phyloP scores from a whole-genome alignment of 1,139 yeast genomes.

The Protomyces lactucae-debilis region DNA sequence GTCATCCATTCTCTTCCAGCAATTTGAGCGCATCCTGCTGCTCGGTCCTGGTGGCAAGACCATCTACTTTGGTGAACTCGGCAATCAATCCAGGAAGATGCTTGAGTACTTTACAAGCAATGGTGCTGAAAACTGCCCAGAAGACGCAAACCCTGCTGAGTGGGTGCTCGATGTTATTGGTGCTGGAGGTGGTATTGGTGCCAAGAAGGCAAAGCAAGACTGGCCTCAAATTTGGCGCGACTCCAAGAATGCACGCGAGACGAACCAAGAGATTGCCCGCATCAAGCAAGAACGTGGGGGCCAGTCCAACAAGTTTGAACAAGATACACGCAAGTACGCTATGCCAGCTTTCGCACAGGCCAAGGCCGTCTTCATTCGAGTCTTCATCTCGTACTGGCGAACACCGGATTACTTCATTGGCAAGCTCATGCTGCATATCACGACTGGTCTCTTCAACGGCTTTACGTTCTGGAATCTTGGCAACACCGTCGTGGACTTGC shows the following conservation, averaged over 20 bases:
- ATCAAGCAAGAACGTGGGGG: background rate
- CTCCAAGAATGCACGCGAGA: slow-evolving; percentile 49
- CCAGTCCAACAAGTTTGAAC: background rate
- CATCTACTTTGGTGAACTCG: slow-evolving; percentile 76
- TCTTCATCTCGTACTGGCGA: slow-evolving; percentile 65
- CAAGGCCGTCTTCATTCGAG: slow-evolving; percentile 48
- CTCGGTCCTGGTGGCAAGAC: slow-evolving; percentile 71
- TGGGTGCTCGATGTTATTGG: slow-evolving; percentile 78
- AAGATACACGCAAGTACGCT: slow-evolving; percentile 37
- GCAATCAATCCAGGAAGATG: slow-evolving; percentile 55
- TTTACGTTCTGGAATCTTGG: slow-evolving; percentile 45
- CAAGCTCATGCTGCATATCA: slow-evolving; percentile 52
- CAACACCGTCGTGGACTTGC: slow-evolving; percentile 38
- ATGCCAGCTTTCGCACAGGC: slow-evolving; percentile 49
- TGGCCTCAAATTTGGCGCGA: slow-evolving; percentile 62
- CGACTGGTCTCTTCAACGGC: slow-evolving; percentile 51
- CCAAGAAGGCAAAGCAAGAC: slow-evolving; percentile 59
- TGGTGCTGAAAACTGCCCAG: slow-evolving; percentile 64
- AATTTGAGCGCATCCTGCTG: slow-evolving; percentile 68
- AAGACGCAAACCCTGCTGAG: slow-evolving; percentile 70
- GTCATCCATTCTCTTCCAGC: slow-evolving; percentile 46
- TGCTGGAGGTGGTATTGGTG: slow-evolving; percentile 69
- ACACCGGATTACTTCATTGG: slow-evolving; percentile 55
- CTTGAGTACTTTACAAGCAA: slow-evolving; percentile 63
- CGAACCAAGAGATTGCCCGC: slow-evolving; percentile 35